phyloP scores from a whole-genome alignment of 768 basidiomycete genomes.

The Naganishia friedmannii region DNA sequence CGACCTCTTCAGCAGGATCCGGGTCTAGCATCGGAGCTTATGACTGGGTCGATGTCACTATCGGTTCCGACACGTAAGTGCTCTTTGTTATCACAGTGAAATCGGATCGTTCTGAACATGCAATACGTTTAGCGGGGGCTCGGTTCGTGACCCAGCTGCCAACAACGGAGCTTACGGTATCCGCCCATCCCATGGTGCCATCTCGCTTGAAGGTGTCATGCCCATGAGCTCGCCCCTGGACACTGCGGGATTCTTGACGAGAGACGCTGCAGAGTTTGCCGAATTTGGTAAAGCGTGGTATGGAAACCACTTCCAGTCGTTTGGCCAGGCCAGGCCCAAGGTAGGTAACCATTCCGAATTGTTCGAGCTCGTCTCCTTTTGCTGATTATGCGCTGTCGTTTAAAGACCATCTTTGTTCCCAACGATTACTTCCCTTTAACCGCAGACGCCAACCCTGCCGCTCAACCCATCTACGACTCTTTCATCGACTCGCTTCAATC shows the following conservation, averaged over 20 bases:
- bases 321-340: conserved; percentile 35
- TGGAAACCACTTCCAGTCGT: conserved; percentile 38
- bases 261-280: conserved; percentile 36
- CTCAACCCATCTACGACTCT: conserved; percentile 32
- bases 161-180: conserved; percentile 42
- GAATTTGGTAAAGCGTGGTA: conserved; percentile 42
- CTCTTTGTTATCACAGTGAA: not conserved
- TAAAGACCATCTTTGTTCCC: conserved; percentile 37
- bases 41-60: conserved; percentile 44
- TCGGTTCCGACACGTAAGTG: conserved; percentile 44
- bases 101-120: conserved; percentile 7
- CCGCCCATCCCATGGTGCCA: conserved; percentile 40
- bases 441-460: conserved; percentile 28
- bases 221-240: conserved; percentile 37
- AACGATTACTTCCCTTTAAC: conserved; percentile 36
- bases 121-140: conserved; percentile 32
- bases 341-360: conserved; percentile 13
- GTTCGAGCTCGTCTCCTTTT: not conserved
- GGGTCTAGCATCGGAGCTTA: conserved; percentile 45
- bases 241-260: conserved; percentile 41
- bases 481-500: conserved; percentile 37
- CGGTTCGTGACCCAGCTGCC: conserved; percentile 39
- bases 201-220: conserved; percentile 40
- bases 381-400: not conserved
- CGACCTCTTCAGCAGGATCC: conserved; percentile 41